A percentile compares a stretch with the other conserved stretches of the same genome.
These are phyloP conservation scores for Agrocybe pediades DNA, from an alignment of 768 basidiomycete species.

Conservation along the genomic window DNA sequence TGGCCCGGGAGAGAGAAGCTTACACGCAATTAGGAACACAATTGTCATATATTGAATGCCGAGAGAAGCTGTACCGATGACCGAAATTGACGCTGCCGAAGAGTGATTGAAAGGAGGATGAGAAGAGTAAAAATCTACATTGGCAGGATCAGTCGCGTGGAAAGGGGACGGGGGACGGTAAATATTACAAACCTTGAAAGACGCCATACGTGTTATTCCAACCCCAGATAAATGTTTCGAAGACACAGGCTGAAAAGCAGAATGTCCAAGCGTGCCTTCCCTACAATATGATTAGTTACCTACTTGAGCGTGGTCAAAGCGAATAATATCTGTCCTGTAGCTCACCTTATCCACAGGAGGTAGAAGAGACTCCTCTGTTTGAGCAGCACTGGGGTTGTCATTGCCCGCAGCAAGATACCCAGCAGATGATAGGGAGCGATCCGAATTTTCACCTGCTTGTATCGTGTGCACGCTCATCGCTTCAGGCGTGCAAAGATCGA, in stretches of 20 bases:
- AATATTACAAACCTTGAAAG: slow-evolving; percentile 1
- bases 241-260: slow-evolving; percentile 6
- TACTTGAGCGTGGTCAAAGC: too few species aligned
- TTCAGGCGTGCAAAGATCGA: too few species aligned
- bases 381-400: not conserved
- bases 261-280: slow-evolving; percentile 7
- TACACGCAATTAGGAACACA: slow-evolving; percentile 3
- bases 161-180: not conserved
- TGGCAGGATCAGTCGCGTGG: not conserved
- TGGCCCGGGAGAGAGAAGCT: not conserved
- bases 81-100: not conserved
- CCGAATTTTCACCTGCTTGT: too few species aligned
- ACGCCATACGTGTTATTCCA: slow-evolving; percentile 11
- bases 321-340: too few species aligned
- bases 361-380: not conserved
- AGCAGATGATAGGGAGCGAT: too few species aligned
- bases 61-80: slow-evolving; percentile 4
- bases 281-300: not conserved
- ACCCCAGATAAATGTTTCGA: slow-evolving; percentile 9
- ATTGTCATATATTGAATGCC: slow-evolving; percentile 8
- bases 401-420: too few species aligned
- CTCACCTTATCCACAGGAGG: not conserved
- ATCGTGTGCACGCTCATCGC: too few species aligned
- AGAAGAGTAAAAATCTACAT: slow-evolving; percentile 1
- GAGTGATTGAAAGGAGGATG: slow-evolving; percentile 4